These are phyloP conservation scores for Coemansia sp. DNA, from an alignment of 192 early-diverging fungal genomes.

Conservation along the genomic window DNA sequence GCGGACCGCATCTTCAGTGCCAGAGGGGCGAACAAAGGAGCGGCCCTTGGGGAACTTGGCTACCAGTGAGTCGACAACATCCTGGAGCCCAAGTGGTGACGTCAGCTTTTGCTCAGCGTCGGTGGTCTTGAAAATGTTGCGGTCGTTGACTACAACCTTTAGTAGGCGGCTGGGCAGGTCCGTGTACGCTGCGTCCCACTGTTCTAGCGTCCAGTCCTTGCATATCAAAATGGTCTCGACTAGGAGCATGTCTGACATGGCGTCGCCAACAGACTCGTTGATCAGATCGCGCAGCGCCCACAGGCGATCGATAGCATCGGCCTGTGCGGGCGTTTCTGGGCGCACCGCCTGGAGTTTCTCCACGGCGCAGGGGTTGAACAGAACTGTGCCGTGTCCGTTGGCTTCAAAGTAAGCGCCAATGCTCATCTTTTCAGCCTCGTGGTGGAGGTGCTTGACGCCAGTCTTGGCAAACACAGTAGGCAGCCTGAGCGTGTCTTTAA, in stretches of 20 bases:
- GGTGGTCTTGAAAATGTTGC: constrained; percentile 90
- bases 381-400: constrained; percentile 98
- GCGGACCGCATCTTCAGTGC: constrained; percentile 98
- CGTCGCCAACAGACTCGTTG: constrained; percentile 99
- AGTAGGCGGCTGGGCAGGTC: constrained; percentile 94
- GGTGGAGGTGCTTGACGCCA: constrained; percentile 99
- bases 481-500: constrained; percentile 86
- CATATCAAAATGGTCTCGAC: constrained; percentile 91
- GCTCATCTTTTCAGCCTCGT: constrained; percentile 96
- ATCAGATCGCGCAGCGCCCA: constrained; percentile 88
- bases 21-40: constrained; percentile 97
- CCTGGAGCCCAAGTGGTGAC: constrained; percentile 87
- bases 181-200: constrained; percentile 94
- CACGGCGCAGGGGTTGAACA: constrained; percentile 91
- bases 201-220: constrained; percentile 75
- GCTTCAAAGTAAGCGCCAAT: constrained; percentile 99
- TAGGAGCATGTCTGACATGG: constrained; percentile 94
- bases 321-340: constrained; percentile 71
- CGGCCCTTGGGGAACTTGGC: constrained; percentile 84
- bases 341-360: constrained; percentile 25
- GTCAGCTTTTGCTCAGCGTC: constrained; percentile 94
- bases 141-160: constrained; percentile 92
- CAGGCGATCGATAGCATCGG: constrained; percentile 77
- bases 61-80: constrained; percentile 79
- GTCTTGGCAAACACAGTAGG: constrained; percentile 96